phyloP scores from a whole-genome alignment of 2,329 filamentous ascomycete genomes.

The Trichoderma sp. region DNA sequence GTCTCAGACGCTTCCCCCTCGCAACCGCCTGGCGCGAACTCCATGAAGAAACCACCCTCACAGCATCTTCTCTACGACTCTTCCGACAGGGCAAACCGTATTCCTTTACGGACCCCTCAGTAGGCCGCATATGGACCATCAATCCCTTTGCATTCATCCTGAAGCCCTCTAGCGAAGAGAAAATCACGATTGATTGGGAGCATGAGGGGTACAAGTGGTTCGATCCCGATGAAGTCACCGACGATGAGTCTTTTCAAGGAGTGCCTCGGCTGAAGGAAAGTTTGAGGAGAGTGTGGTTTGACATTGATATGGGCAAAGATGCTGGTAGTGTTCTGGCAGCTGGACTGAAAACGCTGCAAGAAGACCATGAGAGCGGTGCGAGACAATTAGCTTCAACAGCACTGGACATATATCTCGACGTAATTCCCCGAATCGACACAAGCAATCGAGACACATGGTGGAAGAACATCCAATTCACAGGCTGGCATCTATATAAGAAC shows the following conservation, averaged over 20 bases:
- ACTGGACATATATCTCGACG: conserved; percentile 49
- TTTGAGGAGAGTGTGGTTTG: conserved; percentile 60
- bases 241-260: conserved; percentile 48
- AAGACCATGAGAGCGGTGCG: conserved; percentile 61
- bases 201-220: conserved; percentile 61
- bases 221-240: conserved; percentile 51
- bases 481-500: conserved; percentile 66
- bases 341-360: conserved; percentile 51
- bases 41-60: conserved; percentile 61
- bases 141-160: conserved; percentile 63
- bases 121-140: conserved; percentile 62
- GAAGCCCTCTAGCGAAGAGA: conserved; percentile 41
- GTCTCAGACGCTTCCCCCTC: conserved; percentile 50
- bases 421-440: conserved; percentile 41
- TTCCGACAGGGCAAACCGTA: conserved; percentile 61
- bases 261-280: conserved; percentile 62
- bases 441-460: conserved; percentile 50
- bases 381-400: conserved; percentile 58
- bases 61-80: conserved; percentile 46
- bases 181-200: conserved; percentile 62
- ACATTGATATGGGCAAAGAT: conserved; percentile 48
- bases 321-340: conserved; percentile 48
- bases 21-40: conserved; percentile 64
- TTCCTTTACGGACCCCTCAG: conserved; percentile 52
- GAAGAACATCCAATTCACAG: conserved; percentile 54